Evolutionary conservation across 129 eudicot species (phyloP).

Genomic region (Heracleum sosnowskyi): DNA sequence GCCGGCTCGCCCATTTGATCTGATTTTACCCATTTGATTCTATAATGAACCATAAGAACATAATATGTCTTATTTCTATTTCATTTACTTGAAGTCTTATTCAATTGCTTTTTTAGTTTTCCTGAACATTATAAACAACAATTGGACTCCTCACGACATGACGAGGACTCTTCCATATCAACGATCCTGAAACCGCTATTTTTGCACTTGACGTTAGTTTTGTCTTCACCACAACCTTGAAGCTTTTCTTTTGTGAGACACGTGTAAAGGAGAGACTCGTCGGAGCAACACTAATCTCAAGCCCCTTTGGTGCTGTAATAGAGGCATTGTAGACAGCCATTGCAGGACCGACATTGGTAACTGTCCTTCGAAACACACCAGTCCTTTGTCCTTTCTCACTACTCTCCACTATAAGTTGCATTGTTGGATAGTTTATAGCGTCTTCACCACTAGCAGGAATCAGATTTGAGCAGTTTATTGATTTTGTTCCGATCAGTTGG

Average conservation of each 20-base stretch:
- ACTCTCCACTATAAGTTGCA: constrained; percentile 57
- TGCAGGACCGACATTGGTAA: constrained; percentile 67
- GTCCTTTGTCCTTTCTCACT: constrained; percentile 31
- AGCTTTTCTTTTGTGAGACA: constrained; percentile 37
- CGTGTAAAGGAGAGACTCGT: constrained; percentile 39
- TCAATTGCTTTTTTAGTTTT: too few relatives aligned
- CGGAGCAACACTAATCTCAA: constrained; percentile 62
- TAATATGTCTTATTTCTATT: too few relatives aligned
- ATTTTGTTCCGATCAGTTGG: constrained; percentile 33
- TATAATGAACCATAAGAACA: too few relatives aligned
- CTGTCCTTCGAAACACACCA: constrained; percentile 56
- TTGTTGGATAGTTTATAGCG: constrained; percentile 79
- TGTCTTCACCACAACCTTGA: constrained; percentile 59
- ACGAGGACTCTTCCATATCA: constrained; percentile 55
- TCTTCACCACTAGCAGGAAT: constrained; percentile 67
- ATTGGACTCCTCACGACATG: constrained; percentile 69
- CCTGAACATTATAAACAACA: constrained; percentile 46
- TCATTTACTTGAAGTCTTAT: too few relatives aligned
- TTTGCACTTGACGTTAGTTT: constrained; percentile 20
- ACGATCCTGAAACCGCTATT: constrained; percentile 48
- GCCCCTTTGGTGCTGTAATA: constrained; percentile 60
- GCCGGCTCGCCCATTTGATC: too few relatives aligned
- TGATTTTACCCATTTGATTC: too few relatives aligned
- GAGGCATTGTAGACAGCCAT: constrained; percentile 54
- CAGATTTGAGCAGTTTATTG: constrained; percentile 58